Evolutionary conservation across 2,329 filamentous ascomycete species (phyloP), one percentile per base, ranked within the genome.

Genomic region (Basipetospora chlamydospora): DNA sequence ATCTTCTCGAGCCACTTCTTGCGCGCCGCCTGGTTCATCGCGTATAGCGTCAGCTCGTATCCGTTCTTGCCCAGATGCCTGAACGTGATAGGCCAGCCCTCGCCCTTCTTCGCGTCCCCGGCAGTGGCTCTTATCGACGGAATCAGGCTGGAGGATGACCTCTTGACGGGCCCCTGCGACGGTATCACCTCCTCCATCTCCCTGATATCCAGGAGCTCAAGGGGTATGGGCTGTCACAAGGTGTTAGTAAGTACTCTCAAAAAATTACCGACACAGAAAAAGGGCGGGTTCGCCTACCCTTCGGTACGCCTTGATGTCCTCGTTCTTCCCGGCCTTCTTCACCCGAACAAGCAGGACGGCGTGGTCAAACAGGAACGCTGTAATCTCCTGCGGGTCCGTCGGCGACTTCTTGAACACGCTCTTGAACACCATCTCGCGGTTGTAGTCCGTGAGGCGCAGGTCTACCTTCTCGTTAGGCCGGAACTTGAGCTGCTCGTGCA

Each of bases 1-100:
- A 98, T 95, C 50, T 84, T 79, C 59, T 98, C 87, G 53, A 98
- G 85, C 80, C 90, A 98, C 59, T 96, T 98, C 55, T 88, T 84
- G 40, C 90, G 73, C 18, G 85, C 83, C 7, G 84, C 80, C 47
- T 84, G 79, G 41, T 84, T 92, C 8, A 80, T 77, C 32, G 86
- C 88, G 56, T 80, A 96, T 4, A 98, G 67, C 3, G 87, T 90
- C 49, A 86, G 64, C 54, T 95, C 88, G 52, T 95, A 98, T 22
- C 88, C 90, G 37, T 86, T 87, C 58, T 93, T 95, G 33, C 90
- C 90, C 41, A 98, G 70, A 65, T 95, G 86, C 47, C 83, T 79
- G 67, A 98, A 98, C 2, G 88, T 96, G 42, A 98, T 92, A 0
- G 90, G 90, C 61, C 84, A 92, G 32, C 83, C 85, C 47, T 93